Evolutionary conservation across 2,329 filamentous ascomycete genomes (phyloP), one percentile per base, ranked within the genome.

Genomic region (Ambrosiella beaveri): DNA sequence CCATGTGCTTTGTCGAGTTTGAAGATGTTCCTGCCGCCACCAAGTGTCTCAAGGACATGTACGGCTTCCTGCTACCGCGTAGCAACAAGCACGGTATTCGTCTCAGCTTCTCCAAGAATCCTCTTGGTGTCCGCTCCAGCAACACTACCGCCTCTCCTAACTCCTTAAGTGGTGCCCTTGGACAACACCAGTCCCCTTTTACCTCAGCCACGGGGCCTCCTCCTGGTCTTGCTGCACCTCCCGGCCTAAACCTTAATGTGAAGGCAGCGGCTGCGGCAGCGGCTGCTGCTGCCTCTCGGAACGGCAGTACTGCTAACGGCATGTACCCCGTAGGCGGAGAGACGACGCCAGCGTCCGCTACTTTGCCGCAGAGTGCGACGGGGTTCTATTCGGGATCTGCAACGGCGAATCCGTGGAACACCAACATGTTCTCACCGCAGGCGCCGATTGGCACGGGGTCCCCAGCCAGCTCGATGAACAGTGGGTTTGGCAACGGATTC

Each of bases 1-100:
- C 91, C 1, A 97, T 97, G 90, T 97, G 93, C 68, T 97, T 97
- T 69, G 93, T 98, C 41, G 93, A 98, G 69, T 98, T 97, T 64
- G 91, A 97, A 66, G 90, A 96, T 65, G 78, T 95, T 9, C 86
- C 87, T 1, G 91, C 88, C 66, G 91, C 93, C 0, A 96, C 91
- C 47, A 95, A 93, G 70, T 85, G 90, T 1, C 76, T 97, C 2
- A 82, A 90, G 63, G 88, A 96, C 59, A 76, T 97, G 1, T 96
- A 97, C 65, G 93, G 93, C 0, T 81, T 85, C 54, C 82, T 80
- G 54, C 77, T 97, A 38, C 88, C 90, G 67, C 96, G 95, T 71
- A 95, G 89, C 65, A 80, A 88, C 66, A 96, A 95, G 68, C 91
- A 91, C 6, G 93, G 93, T 39, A 96, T 98, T 65, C 84, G 93